Conservation (phyloP, 371 early-diverging fungal species). For the Rhizopus sp. region DNA sequence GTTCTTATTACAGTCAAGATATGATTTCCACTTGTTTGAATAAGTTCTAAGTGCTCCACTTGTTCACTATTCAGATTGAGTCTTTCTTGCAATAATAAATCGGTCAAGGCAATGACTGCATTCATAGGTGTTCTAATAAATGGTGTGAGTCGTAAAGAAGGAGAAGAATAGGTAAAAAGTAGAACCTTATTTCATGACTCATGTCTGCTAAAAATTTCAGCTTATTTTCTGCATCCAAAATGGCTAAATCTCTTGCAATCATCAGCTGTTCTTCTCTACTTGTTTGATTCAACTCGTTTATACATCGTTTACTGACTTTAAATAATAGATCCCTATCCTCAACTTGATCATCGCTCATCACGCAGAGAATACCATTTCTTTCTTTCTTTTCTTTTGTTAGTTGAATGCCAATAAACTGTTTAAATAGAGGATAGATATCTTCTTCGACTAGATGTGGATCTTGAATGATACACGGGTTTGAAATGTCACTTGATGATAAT, state of each 20-base stretch:
- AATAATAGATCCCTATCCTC: slow-evolving; percentile 9
- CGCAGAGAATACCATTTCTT: slow-evolving; percentile 20
- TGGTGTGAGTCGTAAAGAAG: neutral
- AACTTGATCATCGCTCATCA: slow-evolving; percentile 11
- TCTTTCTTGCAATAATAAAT: slow-evolving; percentile 56
- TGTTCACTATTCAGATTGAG: slow-evolving; percentile 53
- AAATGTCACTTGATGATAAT: slow-evolving; percentile 4
- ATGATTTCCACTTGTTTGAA: slow-evolving; percentile 64
- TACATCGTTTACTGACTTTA: slow-evolving; percentile 36
- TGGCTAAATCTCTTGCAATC: slow-evolving; percentile 52
- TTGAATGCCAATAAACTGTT: slow-evolving; percentile 18
- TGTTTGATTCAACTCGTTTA: slow-evolving; percentile 51
- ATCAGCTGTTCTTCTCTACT: slow-evolving; percentile 45
- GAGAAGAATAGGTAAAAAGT: neutral
- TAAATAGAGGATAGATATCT: slow-evolving; percentile 17
- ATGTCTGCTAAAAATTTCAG: slow-evolving; percentile 64
- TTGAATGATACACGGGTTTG: slow-evolving; percentile 4
- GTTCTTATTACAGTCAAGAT: slow-evolving; percentile 49
- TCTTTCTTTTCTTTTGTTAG: slow-evolving; percentile 17
- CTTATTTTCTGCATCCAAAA: slow-evolving; percentile 60
- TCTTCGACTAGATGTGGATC: slow-evolving; percentile 5
- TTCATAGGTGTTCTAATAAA: slow-evolving; percentile 58
- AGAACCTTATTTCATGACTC: slow-evolving; percentile 54
- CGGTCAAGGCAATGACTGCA: slow-evolving; percentile 63
- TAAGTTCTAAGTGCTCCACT: slow-evolving; percentile 57